Conservation (phyloP, 139 green algal genomes). For the Chlamydomonas sp. region DNA sequence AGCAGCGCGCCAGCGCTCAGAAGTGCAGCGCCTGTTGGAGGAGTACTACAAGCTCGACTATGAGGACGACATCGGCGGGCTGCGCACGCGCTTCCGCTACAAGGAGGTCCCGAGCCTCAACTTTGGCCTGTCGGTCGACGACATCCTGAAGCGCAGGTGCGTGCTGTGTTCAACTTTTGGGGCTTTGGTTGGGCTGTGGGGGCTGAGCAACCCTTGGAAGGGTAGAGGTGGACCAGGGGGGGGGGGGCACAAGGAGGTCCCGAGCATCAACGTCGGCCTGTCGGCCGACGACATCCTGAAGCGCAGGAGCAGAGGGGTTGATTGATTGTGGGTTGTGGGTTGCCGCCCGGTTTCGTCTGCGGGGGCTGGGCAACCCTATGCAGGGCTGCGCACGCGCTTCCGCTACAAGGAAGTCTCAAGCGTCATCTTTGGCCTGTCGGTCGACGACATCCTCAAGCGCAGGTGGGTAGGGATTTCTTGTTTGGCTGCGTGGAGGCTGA, state of each 20-base stretch:
- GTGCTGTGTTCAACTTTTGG: no score
- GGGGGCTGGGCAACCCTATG: no score
- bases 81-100: conserved; percentile 64
- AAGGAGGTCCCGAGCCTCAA: conserved; percentile 23
- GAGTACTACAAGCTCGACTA: conserved; percentile 93
- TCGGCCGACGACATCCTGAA: conserved; percentile 68
- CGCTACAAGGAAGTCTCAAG: conserved; percentile 22
- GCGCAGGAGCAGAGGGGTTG: no score
- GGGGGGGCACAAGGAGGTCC: conserved; percentile 24
- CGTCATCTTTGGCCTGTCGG: conserved; percentile 64
- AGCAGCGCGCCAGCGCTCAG: conserved; percentile 18
- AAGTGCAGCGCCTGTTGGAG: conserved; percentile 63
- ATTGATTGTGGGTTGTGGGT: no score
- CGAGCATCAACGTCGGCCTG: conserved; percentile 63
- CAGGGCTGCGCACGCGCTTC: conserved; percentile 68
- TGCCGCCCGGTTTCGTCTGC: no score
- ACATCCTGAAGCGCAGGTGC: conserved; percentile 77
- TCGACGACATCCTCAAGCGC: conserved; percentile 74
- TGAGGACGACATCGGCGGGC: conserved; percentile 73
- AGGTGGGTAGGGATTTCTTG: no score
- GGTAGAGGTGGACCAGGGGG: no score
- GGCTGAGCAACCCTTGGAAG: no score
- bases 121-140: conserved; percentile 70
- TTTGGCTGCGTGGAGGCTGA: no score
- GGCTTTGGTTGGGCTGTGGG: no score